These are phyloP conservation scores for Annona cherimola DNA, from an alignment of 164 flowering plant genomes.

Conservation along the genomic window DNA sequence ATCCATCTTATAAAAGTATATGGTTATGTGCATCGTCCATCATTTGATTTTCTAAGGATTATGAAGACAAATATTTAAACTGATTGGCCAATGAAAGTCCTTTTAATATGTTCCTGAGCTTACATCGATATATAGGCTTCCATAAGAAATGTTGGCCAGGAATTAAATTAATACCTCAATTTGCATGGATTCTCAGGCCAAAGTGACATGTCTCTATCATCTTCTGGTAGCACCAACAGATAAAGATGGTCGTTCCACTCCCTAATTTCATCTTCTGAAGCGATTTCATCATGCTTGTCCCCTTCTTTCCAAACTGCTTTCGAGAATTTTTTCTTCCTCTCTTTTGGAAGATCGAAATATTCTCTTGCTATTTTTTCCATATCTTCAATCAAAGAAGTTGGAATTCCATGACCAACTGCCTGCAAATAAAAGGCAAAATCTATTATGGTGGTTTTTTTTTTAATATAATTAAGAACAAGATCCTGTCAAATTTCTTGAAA, in stretches of 20 bases:
- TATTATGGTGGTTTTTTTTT: neutral
- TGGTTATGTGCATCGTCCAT: too few relatives aligned
- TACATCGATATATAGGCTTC: too few relatives aligned
- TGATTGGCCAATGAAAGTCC: too few relatives aligned
- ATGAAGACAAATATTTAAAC: too few relatives aligned
- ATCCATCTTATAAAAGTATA: too few relatives aligned
- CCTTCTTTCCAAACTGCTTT: constrained; percentile 7
- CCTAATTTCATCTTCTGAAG: constrained; percentile 9
- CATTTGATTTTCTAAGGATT: too few relatives aligned
- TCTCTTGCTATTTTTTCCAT: constrained; percentile 16
- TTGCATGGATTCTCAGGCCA: constrained; percentile 18
- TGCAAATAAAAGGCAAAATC: constrained; percentile 5
- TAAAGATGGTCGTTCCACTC: constrained; percentile 14
- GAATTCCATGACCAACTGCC: constrained; percentile 32
- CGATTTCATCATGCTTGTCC: neutral
- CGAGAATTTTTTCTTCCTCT: constrained; percentile 32
- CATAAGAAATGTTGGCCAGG: neutral
- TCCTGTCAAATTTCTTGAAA: neutral
- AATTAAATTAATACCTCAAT: constrained; percentile 13
- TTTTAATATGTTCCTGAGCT: too few relatives aligned
- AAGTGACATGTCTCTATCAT: constrained; percentile 1
- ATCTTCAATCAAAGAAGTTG: constrained; percentile 21
- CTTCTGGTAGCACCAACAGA: constrained; percentile 9
- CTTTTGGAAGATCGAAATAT: constrained; percentile 25
- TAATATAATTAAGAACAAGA: neutral